These are phyloP conservation scores for Pythium myriotylum DNA, from an alignment of 352 stramenopile species.

Conservation along the genomic window DNA sequence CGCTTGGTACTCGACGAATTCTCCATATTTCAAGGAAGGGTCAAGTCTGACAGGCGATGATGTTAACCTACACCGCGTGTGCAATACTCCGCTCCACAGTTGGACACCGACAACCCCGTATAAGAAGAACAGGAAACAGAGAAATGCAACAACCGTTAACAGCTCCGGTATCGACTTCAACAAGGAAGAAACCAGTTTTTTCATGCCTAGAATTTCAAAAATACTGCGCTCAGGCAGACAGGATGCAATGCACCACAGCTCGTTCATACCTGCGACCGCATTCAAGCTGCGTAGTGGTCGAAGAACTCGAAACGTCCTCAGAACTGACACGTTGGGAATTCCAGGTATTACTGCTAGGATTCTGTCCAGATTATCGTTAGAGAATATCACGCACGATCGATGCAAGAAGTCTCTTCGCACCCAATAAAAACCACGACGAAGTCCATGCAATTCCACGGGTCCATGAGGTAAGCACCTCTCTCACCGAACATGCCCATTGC, in stretches of 20 bases:
- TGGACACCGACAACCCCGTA: constrained; percentile 84
- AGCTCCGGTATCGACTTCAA: constrained; percentile 53
- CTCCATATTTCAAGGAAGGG: constrained; percentile 30
- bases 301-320: constrained; percentile 43
- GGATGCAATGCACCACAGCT: constrained; percentile 75
- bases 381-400: no score
- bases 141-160: constrained; percentile 46
- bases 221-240: constrained; percentile 67
- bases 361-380: constrained; percentile 69
- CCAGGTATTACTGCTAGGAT: constrained; percentile 47
- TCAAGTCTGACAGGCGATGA: constrained; percentile 62
- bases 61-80: constrained; percentile 70
- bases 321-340: constrained; percentile 40
- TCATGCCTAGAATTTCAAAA: constrained; percentile 44
- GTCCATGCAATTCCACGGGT: constrained; percentile 91
- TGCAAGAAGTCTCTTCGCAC: constrained; percentile 50
- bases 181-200: constrained; percentile 65
- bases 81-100: constrained; percentile 71
- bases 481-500: constrained; percentile 73
- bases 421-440: constrained; percentile 85
- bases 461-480: constrained; percentile 68
- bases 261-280: constrained; percentile 74
- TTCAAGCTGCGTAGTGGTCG: constrained; percentile 50
- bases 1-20: constrained; percentile 37
- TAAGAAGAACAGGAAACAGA: constrained; percentile 59